Conservation (phyloP, 1,284 basidiomycete genomes). For the Psilocybe mexicana region DNA sequence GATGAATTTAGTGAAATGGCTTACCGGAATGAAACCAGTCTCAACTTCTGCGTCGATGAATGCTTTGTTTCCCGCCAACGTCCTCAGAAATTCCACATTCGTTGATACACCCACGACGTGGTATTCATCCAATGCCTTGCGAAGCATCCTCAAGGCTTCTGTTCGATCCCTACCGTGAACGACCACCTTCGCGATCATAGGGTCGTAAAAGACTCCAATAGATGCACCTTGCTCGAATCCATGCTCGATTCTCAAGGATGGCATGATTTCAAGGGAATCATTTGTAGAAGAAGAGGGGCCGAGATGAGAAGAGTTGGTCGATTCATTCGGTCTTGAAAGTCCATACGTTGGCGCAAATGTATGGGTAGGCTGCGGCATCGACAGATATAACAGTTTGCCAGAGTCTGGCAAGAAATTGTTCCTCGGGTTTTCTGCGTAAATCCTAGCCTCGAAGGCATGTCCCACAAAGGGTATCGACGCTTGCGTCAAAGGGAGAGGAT, state of each 20-base stretch:
- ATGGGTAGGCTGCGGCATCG: conserved; percentile 70
- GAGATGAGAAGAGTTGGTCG: conserved; percentile 29
- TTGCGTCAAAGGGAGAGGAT: conserved; percentile 79
- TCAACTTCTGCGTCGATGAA: conserved; percentile 87
- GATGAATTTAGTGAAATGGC: conserved; percentile 19
- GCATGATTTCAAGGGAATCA: conserved; percentile 41
- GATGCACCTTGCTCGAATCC: conserved; percentile 86
- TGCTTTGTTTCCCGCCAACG: conserved; percentile 73
- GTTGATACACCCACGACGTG: conserved; percentile 90
- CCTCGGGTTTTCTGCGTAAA: conserved; percentile 95
- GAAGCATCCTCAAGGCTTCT: conserved; percentile 80
- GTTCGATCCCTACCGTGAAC: conserved; percentile 87
- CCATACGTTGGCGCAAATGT: conserved; percentile 55
- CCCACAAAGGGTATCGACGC: conserved; percentile 81
- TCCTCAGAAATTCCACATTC: conserved; percentile 87
- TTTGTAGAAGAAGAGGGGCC: conserved; percentile 39
- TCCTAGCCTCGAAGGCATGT: conserved; percentile 94
- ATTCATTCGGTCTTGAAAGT: conserved; percentile 25
- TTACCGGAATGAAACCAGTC: conserved; percentile 88
- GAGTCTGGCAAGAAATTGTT: conserved; percentile 93
- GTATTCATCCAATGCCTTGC: conserved; percentile 84
- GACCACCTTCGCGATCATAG: conserved; percentile 93
- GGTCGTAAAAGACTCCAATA: conserved; percentile 92
- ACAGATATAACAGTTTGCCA: conserved; percentile 79
- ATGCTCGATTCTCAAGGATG: conserved; percentile 86